phyloP scores from a whole-genome alignment of 2,329 filamentous ascomycete species.

The Knoxdaviesia proteae region DNA sequence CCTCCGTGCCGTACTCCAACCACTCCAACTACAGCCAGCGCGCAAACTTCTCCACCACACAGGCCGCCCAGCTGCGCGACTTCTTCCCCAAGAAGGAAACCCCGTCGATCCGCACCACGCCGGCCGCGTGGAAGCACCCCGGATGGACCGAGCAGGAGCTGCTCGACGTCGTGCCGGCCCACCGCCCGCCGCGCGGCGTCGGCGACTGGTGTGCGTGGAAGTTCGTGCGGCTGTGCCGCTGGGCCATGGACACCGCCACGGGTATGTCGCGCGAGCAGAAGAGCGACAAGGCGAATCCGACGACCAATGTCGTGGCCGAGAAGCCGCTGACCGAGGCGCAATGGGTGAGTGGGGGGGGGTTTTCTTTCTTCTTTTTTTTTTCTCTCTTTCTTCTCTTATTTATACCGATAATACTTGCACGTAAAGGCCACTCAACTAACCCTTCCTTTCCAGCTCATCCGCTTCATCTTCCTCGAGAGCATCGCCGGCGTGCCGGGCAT shows the following conservation, averaged over 20 bases:
- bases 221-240: constrained; percentile 56
- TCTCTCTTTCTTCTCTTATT: too few species aligned
- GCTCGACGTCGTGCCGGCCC: constrained; percentile 49
- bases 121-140: constrained; percentile 48
- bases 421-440: background rate
- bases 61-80: constrained; percentile 23
- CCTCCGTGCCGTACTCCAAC: background rate
- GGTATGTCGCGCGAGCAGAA: constrained; percentile 55
- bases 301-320: constrained; percentile 28
- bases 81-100: constrained; percentile 44
- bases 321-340: constrained; percentile 61
- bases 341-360: constrained; percentile 31
- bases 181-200: constrained; percentile 49
- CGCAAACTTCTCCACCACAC: constrained; percentile 28
- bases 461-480: constrained; percentile 85
- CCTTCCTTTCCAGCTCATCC: constrained; percentile 30
- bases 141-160: constrained; percentile 66
- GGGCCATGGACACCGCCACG: constrained; percentile 62
- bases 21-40: constrained; percentile 8
- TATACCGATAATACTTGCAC: background rate
- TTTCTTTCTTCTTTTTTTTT: too few species aligned
- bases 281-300: constrained; percentile 34
- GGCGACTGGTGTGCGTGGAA: constrained; percentile 65
- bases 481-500: constrained; percentile 92
- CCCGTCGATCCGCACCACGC: constrained; percentile 37